Conservation (phyloP, 305 asterid genomes). For the Galium porrigens region DNA sequence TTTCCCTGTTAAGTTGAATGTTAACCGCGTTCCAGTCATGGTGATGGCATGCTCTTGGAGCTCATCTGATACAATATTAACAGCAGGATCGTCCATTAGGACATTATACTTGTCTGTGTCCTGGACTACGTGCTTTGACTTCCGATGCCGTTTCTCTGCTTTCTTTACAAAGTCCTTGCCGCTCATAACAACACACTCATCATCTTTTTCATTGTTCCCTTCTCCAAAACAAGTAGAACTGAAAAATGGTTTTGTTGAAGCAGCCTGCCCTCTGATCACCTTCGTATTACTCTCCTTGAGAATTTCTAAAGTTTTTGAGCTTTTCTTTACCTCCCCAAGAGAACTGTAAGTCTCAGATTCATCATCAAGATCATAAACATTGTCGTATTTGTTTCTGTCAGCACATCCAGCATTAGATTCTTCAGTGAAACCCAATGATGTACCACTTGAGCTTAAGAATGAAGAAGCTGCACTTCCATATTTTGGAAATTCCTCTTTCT, state of each 20-base stretch:
- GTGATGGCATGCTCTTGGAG: conserved; percentile 21
- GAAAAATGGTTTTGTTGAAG: conserved; percentile 21
- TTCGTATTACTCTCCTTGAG: conserved; percentile 12
- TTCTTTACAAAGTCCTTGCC: conserved; percentile 21
- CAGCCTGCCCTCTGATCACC: conserved; percentile 22
- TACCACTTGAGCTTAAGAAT: conserved; percentile 27
- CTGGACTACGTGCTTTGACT: conserved; percentile 26
- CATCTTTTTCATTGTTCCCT: conserved; percentile 18
- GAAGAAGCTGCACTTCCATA: conserved; percentile 36
- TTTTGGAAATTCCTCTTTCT: conserved; percentile 26
- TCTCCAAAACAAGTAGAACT: conserved; percentile 23
- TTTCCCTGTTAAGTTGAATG: conserved; percentile 44
- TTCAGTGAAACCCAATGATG: conserved; percentile 19
- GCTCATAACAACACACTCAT: conserved; percentile 30
- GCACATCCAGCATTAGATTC: conserved; percentile 24
- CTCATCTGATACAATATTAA: conserved; percentile 23
- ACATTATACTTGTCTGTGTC: conserved; percentile 25
- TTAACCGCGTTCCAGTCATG: conserved; percentile 36
- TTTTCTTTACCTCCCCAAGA: conserved; percentile 19
- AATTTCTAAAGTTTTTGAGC: conserved; percentile 20
- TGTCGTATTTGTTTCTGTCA: conserved; percentile 19
- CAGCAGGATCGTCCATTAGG: conserved; percentile 26
- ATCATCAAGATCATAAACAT: conserved; percentile 15
- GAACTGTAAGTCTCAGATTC: conserved; percentile 17
- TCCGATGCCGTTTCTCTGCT: conserved; percentile 26